Conservation (phyloP, 805 yeast genomes). For the Candida ascalaphidarum region DNA sequence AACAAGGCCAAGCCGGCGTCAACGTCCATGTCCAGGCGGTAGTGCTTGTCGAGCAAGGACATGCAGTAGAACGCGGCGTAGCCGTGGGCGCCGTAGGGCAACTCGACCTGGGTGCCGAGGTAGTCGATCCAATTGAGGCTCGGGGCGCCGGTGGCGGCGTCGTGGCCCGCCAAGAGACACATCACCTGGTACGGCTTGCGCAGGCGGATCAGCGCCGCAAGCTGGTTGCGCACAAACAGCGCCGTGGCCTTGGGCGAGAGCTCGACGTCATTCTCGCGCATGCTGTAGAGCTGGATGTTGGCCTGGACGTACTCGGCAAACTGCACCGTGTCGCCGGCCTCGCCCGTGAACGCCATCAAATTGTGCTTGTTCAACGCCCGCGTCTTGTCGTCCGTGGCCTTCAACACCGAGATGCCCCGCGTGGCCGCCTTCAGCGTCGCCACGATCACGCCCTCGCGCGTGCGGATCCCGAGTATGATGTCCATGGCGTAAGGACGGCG, state of each 20-base stretch:
- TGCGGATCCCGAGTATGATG: conserved; percentile 78
- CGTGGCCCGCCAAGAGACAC: conserved; percentile 81
- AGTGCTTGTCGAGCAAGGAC: conserved; percentile 85
- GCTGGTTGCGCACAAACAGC: conserved; percentile 76
- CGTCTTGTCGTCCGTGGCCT: conserved; percentile 75
- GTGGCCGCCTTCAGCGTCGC: conserved; percentile 95
- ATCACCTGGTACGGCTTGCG: conserved; percentile 90
- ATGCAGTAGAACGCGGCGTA: conserved; percentile 95
- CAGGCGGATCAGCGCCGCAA: conserved; percentile 85
- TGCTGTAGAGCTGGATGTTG: conserved; percentile 87
- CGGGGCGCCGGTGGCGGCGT: conserved; percentile 49
- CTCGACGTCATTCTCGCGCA: conserved; percentile 72
- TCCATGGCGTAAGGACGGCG: conserved; percentile 51
- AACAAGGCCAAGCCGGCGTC: conserved; percentile 76
- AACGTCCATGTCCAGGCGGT: conserved; percentile 62
- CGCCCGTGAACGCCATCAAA: conserved; percentile 87
- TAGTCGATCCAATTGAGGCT: conserved; percentile 85
- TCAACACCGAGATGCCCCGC: conserved; percentile 78
- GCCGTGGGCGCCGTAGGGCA: conserved; percentile 98
- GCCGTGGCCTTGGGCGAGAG: conserved; percentile 82
- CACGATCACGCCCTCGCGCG: conserved; percentile 70
- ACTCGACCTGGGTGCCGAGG: conserved; percentile 80
- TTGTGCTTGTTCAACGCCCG: conserved; percentile 65
- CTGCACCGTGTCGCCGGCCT: conserved; percentile 92
- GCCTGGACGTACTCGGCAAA: conserved; percentile 90